Base-by-base conservation (phyloP, 805 yeast species). In the Huiozyma naganishii region DNA sequence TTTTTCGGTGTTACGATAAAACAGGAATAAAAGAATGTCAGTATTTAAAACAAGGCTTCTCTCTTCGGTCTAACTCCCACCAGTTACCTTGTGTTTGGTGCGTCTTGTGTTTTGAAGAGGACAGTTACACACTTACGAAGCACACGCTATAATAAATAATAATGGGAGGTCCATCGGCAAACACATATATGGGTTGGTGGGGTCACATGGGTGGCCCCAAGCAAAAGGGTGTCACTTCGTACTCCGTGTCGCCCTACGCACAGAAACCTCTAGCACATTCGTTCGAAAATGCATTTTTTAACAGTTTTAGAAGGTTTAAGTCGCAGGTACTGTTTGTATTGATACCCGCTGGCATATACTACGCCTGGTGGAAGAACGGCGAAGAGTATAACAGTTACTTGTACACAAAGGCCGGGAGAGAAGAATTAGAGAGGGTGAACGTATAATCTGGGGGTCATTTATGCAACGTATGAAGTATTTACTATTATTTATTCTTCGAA, bases 361-460 rank as follows among this genome's bases (percentile, higher is more conserved):
- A 90, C 84, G 79, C 78, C 66, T 69, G 90, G 71, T 87, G 95
- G 95, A 78, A 77, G 52, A 68, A 73, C 63, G 89, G 94, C 53
- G 80, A 87, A 72, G 88, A 83, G 64, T 88, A 88, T 79, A 85
- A 90, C 70, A 90, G 80, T 65, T 89, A 72, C 79, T 76, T 90
- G 66, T 90, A 90, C 77, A 88, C 97, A 69, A 90, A 90, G 76
- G 97, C 85, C 52, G 98, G 98, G 67, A 86, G 89, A 73, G 90
- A 83, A 74, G 95, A 90, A 65, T 77, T 90, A 63, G 90, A 76
- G 67, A 79, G 77, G 67, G 71, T 68, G 45, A 69, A 67, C 23
- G 23, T 17, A 17, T 17, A 17, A 17, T 17, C 54, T 17, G 23
- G 23, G 23, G 23, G 23, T 17, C 23, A 17, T 17, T 17, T 17